Evolutionary conservation across 164 flowering plant species (phyloP), one percentile per base, ranked within the genome.

Genomic region (Saururus chinensis): DNA sequence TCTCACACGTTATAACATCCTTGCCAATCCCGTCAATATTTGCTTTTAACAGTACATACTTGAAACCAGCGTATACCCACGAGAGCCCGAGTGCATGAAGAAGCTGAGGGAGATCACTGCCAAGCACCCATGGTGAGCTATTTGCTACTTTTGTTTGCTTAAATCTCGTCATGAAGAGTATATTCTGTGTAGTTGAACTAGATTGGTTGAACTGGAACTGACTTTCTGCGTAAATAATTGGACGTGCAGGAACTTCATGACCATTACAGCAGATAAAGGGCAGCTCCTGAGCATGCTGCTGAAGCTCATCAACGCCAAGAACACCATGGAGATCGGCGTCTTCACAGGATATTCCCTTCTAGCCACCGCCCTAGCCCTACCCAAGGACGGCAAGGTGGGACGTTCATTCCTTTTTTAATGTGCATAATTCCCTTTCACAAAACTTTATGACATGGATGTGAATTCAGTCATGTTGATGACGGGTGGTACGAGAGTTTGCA

Each of bases 41-140:
- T n/a, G n/a, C n/a, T n/a, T n/a, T n/a, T n/a, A n/a, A n/a, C n/a
- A 84, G 89, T 84, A 84, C 55, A 84, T 84, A 51, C 75, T 84
- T 12, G 87, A 84, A 56, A 84, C 89, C 1, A 84, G 89, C 65
- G 89, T 84, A 45, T 84, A 84, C 71, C 87, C 89, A 22, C 73
- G 76, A 60, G 89, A 84, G 66, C 87, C 82, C 0, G 80, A 77
- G 22, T 49, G 69, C 63, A 80, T 80, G 83, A 80, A 77, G 52
- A 87, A 82, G 66, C 84, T n/a, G n/a, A n/a, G n/a, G n/a, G n/a
- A n/a, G n/a, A n/a, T n/a, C n/a, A n/a, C 8, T n/a, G n/a, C n/a
- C n/a, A n/a, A n/a, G n/a, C n/a, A n/a, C n/a, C n/a, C n/a, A n/a
- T n/a, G n/a, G n/a, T 40, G 6, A 40, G 11, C 11, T 6, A 11